Base-by-base conservation (phyloP, 2,329 filamentous ascomycete species). In the Cladosporium sp. region DNA sequence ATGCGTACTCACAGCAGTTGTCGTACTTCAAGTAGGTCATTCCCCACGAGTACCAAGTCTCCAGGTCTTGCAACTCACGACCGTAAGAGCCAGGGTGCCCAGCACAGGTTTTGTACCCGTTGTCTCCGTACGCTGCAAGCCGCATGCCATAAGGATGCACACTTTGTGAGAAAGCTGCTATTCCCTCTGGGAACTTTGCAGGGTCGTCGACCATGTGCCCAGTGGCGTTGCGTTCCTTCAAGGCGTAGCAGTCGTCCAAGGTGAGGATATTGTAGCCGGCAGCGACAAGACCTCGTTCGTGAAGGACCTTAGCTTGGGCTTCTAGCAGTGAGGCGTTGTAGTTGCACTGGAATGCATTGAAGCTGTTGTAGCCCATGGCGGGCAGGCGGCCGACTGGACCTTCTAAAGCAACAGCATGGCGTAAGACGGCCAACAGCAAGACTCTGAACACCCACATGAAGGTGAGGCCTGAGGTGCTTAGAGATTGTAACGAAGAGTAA, bases 21-120 rank as follows among this genome's bases (percentile, higher is more conserved):
- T 63, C 60, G 38, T 62, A 61, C 50, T 63, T 63, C 19, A 62
- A 44, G 49, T 60, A 61, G 14, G 41, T 18, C 52, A 58, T 54
- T 19, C 60, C 58, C 61, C 61, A 63, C 9, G 54, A 53, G 4
- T 35, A 34, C 50, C 54, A 61, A 1, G 58, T 61, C 43, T 59
- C 44, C 1, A 59, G 33, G 44, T 62, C 60, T 32, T 59, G 58
- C 14, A 51, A 10, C 53, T 62, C 60, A 35, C 52, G 49, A 9
- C 60, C 60, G 16, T 57, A 60, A 9, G 57, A 59, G 16, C 57
- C 61, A 10, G 58, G 60, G 33, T 61, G 58, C 11, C 60, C 58
- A 42, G 42, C 61, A 42, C 61, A 63, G 10, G 61, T 63, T 31
- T 55, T 37, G 46, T 60, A 57, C 2, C 60, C 60, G 14, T 55